phyloP scores from a whole-genome alignment of 345 rosid species.

The Eucalyptus marginata region DNA sequence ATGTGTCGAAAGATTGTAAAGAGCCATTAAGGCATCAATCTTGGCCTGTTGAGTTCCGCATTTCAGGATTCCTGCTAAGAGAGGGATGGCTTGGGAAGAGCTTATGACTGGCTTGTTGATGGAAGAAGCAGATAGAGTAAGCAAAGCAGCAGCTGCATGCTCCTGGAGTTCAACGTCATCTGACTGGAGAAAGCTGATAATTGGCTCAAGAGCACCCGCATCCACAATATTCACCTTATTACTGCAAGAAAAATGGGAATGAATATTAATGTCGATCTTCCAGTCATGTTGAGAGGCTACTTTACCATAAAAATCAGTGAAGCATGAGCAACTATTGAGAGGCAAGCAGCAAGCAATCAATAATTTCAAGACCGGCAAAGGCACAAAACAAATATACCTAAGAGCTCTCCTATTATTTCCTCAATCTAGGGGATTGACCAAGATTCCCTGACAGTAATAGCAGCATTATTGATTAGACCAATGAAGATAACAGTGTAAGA shows the following conservation, averaged over 20 bases:
- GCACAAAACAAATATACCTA: background rate
- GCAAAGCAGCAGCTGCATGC: slow-evolving; percentile 75
- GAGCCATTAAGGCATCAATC: slow-evolving; percentile 55
- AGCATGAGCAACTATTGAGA: background rate
- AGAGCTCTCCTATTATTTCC: background rate
- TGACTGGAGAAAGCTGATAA: slow-evolving; percentile 58
- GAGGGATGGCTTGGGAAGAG: slow-evolving; percentile 70
- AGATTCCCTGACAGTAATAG: background rate
- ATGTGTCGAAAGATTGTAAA: slow-evolving; percentile 81
- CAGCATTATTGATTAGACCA: background rate
- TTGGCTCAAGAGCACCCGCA: slow-evolving; percentile 88
- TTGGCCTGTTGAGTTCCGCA: slow-evolving; percentile 75
- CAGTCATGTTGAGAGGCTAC: background rate
- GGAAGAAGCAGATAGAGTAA: slow-evolving; percentile 79
- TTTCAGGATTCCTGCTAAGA: slow-evolving; percentile 54
- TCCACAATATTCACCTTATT: slow-evolving; percentile 76
- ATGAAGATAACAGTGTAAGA: background rate
- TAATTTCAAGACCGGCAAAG: background rate
- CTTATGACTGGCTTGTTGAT: slow-evolving; percentile 73
- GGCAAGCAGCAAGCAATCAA: background rate
- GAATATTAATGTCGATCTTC: background rate
- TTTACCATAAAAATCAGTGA: background rate
- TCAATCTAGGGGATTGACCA: background rate
- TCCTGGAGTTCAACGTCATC: slow-evolving; percentile 50
- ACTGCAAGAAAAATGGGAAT: slow-evolving; percentile 28